Evolutionary conservation across 2,329 filamentous ascomycete species (phyloP), one percentile per base, ranked within the genome.

Genomic region (Pseudovirgaria hyperparasitica): DNA sequence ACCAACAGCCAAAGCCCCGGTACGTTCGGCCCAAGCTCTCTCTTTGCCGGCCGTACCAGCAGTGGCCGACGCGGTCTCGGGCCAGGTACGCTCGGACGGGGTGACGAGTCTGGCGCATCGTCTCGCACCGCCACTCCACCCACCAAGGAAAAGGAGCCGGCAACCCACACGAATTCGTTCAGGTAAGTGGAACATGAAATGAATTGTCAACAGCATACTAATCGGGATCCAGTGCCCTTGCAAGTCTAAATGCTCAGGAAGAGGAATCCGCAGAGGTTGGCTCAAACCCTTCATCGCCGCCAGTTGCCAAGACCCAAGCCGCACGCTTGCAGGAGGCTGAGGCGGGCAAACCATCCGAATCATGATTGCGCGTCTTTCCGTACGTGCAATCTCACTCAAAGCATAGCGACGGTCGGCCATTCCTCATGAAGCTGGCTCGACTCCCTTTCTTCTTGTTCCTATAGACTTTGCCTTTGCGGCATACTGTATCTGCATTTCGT

Each of bases 101-200:
- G 75, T 34, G 85, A 92, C 45, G 85, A 92, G 43, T 94, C 86
- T 35, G 81, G 74, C 43, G 72, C 77, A 40, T 92, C 84, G 29
- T 94, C 86, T 33, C 76, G 90, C 41, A 92, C 84, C 30, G 82
- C 81, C 44, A 96, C 87, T 25, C 86, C 86, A 29, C 81, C 85
- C 23, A 65, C 65, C 14, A 72, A 73, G 44, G 65, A 70, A 43
- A 65, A 67, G 46, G 72, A 76, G 54, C 65, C 72, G 40, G 77
- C 72, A 33, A 80, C 80, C 17, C 51, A 57, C 48, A 73, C 76
- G 41, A 98, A 98, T 65, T 78, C 86, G 42, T 98, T 93, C 64
- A 87, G 84, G 86, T 94, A 73, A 67, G 78, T 42, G 20, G 16
- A 3, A 7, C n/a, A 2, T 12, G 12, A 4, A 9, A 25, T 6